phyloP scores from a whole-genome alignment of 2,329 filamentous ascomycete species.

The Trichoderma sp. region DNA sequence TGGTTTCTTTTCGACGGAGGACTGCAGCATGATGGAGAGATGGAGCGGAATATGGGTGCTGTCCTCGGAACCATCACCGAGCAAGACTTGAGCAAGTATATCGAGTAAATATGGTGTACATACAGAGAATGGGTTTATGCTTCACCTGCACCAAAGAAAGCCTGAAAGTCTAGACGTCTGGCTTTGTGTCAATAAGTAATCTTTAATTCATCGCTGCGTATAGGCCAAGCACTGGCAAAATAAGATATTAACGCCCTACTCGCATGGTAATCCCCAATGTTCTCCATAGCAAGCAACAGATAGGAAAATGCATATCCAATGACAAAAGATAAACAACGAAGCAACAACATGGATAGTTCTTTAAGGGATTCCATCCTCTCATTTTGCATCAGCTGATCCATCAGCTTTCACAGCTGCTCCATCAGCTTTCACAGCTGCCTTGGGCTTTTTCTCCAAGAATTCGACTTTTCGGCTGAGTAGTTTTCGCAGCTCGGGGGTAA shows the following conservation, averaged over 20 bases:
- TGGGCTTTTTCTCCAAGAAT: conserved; percentile 34
- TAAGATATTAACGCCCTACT: background rate
- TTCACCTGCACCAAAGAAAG: background rate
- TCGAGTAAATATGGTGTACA: background rate
- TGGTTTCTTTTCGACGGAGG: background rate
- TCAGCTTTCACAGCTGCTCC: conserved; percentile 37
- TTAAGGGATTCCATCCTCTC: conserved; percentile 14
- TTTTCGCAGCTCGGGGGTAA: conserved; percentile 55
- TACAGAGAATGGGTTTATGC: background rate
- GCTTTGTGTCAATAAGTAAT: background rate
- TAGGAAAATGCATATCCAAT: background rate
- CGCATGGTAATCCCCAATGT: background rate
- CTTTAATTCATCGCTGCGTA: background rate
- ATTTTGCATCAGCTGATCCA: conserved; percentile 31
- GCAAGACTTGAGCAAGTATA: background rate
- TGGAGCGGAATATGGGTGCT: background rate
- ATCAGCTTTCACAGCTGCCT: conserved; percentile 36
- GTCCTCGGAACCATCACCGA: background rate
- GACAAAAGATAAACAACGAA: background rate
- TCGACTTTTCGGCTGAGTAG: conserved; percentile 50
- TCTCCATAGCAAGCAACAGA: background rate
- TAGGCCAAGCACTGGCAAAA: background rate
- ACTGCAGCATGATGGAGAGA: background rate
- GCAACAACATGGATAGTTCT: background rate
- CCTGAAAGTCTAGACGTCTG: background rate